Evolutionary conservation across 768 basidiomycete species (phyloP).

Genomic region (Calvatia gigantea): DNA sequence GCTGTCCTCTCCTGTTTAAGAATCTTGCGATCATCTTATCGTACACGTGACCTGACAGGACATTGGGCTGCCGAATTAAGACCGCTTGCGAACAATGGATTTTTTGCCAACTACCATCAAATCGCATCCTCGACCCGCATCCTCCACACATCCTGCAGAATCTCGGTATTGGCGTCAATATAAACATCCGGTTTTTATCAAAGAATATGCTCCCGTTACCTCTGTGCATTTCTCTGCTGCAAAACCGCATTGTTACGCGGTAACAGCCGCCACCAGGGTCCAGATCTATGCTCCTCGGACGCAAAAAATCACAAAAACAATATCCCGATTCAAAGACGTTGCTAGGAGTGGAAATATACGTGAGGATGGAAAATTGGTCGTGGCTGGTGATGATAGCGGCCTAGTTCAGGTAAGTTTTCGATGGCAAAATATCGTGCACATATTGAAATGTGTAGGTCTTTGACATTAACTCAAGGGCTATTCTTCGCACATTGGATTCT

Average conservation of each 20-base stretch:
- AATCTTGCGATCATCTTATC: conserved; percentile 30
- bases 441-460: conserved; percentile 58
- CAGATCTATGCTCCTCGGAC: conserved; percentile 96
- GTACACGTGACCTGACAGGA: conserved; percentile 21
- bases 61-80: conserved; percentile 15
- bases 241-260: conserved; percentile 91
- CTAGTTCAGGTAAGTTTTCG: conserved; percentile 60
- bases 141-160: conserved; percentile 64
- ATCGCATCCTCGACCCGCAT: conserved; percentile 48
- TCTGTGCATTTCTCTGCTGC: conserved; percentile 87
- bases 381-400: conserved; percentile 94
- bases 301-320: conserved; percentile 94
- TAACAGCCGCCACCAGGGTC: conserved; percentile 89
- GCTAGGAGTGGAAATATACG: conserved; percentile 88
- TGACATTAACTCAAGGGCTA: conserved; percentile 89
- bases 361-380: conserved; percentile 89
- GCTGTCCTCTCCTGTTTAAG: conserved; percentile 14
- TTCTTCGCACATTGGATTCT: conserved; percentile 86
- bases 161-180: conserved; percentile 86
- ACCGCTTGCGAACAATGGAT: conserved; percentile 58
- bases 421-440: background rate
- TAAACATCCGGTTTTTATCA: conserved; percentile 90
- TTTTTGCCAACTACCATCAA: conserved; percentile 77
- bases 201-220: conserved; percentile 95
- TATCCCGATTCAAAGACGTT: conserved; percentile 95